These are phyloP conservation scores for Epichloe scottii DNA, from an alignment of 2,329 filamentous ascomycete genomes.

Conservation along the genomic window DNA sequence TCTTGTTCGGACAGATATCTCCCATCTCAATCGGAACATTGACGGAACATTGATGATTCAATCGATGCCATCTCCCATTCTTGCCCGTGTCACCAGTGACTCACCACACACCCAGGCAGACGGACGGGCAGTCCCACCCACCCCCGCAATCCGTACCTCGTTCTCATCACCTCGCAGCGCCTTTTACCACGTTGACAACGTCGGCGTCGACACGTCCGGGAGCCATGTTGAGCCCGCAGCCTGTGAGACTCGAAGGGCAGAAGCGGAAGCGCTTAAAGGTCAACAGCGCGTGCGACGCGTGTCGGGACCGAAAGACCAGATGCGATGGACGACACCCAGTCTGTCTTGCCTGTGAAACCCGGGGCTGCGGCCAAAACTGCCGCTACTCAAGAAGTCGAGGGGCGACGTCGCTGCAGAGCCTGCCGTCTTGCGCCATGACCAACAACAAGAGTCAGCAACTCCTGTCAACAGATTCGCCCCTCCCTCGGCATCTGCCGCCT, in stretches of 20 bases:
- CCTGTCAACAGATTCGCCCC: background rate
- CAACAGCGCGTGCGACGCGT: conserved; percentile 2
- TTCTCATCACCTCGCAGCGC: background rate
- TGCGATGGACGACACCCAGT: conserved; percentile 1
- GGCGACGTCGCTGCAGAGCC: background rate
- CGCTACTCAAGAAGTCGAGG: background rate
- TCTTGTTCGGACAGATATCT: no score
- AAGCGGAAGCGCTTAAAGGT: conserved; percentile 2
- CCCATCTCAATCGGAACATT: no score
- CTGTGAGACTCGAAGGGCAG: background rate
- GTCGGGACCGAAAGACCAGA: conserved; percentile 2
- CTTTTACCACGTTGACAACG: background rate
- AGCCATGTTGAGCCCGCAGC: background rate
- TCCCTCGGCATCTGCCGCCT: background rate
- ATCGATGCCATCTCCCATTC: no score
- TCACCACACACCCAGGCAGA: no score
- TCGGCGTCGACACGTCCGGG: background rate
- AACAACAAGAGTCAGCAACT: background rate
- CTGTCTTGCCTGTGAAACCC: conserved; percentile 3
- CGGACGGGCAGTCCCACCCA: no score
- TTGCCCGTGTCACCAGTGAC: no score
- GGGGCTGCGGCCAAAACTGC: background rate
- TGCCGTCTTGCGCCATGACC: background rate
- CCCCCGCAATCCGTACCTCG: background rate
- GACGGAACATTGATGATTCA: no score